Evolutionary conservation across 2,329 filamentous ascomycete species (phyloP).

Genomic region (Curvularia spicifera): DNA sequence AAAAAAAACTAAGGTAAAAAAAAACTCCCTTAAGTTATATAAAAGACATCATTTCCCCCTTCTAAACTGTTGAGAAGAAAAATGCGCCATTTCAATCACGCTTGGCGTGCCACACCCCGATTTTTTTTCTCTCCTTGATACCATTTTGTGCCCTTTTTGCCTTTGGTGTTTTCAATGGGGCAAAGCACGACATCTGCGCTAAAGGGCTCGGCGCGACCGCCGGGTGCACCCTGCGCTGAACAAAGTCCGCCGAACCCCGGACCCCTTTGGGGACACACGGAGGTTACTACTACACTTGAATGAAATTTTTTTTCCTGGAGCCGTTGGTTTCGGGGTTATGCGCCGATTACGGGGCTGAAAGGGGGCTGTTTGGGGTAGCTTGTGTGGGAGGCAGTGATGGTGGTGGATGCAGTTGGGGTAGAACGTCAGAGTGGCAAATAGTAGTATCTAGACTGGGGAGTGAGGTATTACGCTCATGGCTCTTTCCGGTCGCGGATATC

Average conservation of each 20-base stretch:
- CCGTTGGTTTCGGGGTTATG: neutral
- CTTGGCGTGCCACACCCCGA: neutral
- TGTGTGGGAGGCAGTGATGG: neutral
- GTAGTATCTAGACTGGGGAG: neutral
- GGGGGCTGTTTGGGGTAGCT: neutral
- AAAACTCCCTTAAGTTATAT: neutral
- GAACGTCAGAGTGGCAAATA: neutral
- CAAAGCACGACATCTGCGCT: neutral
- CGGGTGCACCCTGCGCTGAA: neutral
- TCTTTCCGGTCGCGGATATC: neutral
- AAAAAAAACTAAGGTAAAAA: neutral
- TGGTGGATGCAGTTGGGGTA: neutral
- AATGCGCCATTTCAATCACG: neutral
- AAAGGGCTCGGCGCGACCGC: neutral
- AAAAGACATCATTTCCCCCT: neutral
- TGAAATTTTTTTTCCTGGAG: neutral
- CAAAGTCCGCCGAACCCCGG: neutral
- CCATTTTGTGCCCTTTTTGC: neutral
- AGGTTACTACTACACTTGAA: neutral
- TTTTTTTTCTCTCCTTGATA: neutral
- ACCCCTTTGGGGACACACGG: neutral
- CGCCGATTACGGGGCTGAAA: neutral
- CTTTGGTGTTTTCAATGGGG: neutral
- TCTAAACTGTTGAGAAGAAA: neutral
- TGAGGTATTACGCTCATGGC: neutral